phyloP scores from a whole-genome alignment of 352 stramenopile species.

The Phytopythium kandeliae region DNA sequence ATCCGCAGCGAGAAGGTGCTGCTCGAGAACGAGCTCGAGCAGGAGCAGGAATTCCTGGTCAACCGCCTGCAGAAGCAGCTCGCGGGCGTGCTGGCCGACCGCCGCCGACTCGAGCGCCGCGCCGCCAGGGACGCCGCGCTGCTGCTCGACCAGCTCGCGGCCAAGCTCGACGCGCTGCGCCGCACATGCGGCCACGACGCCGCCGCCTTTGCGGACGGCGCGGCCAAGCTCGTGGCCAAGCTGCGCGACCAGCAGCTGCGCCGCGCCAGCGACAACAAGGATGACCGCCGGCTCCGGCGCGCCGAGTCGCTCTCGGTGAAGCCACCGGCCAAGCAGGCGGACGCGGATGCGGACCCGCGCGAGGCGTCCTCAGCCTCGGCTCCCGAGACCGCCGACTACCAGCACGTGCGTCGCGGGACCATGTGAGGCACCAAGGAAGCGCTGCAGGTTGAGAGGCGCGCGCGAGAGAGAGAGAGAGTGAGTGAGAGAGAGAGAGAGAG shows the following conservation, averaged over 20 bases:
- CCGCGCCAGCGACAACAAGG: conserved; percentile 55
- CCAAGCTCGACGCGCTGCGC: conserved; percentile 55
- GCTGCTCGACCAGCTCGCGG: conserved; percentile 61
- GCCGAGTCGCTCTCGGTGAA: conserved; percentile 29
- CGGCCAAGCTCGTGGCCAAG: conserved; percentile 36
- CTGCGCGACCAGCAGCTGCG: conserved; percentile 53
- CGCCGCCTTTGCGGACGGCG: conserved; percentile 54
- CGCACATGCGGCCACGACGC: conserved; percentile 51
- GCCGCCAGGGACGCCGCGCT: conserved; percentile 66
- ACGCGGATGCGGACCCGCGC: not conserved
- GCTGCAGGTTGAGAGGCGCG: no score
- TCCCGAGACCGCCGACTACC: conserved; percentile 49
- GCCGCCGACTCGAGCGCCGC: conserved; percentile 67
- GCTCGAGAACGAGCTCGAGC: conserved; percentile 83
- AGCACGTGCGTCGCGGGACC: conserved; percentile 68
- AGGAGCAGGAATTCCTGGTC: conserved; percentile 85
- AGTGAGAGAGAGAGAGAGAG: no score
- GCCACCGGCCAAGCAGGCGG: not conserved
- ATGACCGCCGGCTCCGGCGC: conserved; percentile 38
- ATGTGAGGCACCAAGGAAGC: conserved; percentile 53
- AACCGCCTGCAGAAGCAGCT: conserved; percentile 85
- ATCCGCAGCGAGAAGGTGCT: conserved; percentile 82
- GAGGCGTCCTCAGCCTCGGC: conserved; percentile 21
- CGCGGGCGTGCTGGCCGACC: conserved; percentile 54
- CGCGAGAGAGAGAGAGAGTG: no score